These are phyloP conservation scores for Pisolithus microcarpus DNA, from an alignment of 768 basidiomycete genomes.

Conservation along the genomic window DNA sequence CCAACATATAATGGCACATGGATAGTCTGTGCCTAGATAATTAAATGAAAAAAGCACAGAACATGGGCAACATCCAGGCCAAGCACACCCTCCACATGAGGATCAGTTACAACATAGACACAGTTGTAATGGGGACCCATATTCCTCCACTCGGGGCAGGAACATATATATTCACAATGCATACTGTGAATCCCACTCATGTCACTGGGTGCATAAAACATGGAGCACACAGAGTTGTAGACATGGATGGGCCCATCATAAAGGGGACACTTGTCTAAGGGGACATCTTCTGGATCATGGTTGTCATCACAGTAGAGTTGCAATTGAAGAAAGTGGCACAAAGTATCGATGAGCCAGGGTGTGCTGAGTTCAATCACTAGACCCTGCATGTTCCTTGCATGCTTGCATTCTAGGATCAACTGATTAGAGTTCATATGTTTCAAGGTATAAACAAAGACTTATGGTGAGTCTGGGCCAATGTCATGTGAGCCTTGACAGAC, in stretches of 20 bases:
- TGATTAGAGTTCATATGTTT: not conserved
- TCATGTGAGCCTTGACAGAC: not conserved
- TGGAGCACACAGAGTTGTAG: constrained; percentile 16
- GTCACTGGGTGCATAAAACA: constrained; percentile 15
- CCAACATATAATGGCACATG: constrained; percentile 20
- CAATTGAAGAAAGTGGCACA: constrained; percentile 3
- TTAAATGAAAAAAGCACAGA: constrained; percentile 19
- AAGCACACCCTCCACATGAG: constrained; percentile 10
- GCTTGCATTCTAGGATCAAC: not conserved
- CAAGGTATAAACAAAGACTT: not conserved
- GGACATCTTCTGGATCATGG: not conserved
- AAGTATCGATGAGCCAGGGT: not conserved
- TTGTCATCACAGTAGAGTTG: constrained; percentile 6
- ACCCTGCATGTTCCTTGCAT: not conserved
- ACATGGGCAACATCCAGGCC: constrained; percentile 15
- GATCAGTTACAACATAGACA: constrained; percentile 14
- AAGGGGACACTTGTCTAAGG: not conserved
- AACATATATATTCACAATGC: constrained; percentile 19
- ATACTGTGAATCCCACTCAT: constrained; percentile 13
- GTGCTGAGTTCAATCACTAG: not conserved
- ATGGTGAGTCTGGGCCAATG: not conserved
- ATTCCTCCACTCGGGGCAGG: constrained; percentile 16
- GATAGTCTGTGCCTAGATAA: constrained; percentile 1
- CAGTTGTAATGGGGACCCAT: constrained; percentile 12
- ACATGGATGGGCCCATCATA: not conserved